These are phyloP conservation scores for Pogostemon cablin DNA, from an alignment of 257 asterid species.

Conservation along the genomic window DNA sequence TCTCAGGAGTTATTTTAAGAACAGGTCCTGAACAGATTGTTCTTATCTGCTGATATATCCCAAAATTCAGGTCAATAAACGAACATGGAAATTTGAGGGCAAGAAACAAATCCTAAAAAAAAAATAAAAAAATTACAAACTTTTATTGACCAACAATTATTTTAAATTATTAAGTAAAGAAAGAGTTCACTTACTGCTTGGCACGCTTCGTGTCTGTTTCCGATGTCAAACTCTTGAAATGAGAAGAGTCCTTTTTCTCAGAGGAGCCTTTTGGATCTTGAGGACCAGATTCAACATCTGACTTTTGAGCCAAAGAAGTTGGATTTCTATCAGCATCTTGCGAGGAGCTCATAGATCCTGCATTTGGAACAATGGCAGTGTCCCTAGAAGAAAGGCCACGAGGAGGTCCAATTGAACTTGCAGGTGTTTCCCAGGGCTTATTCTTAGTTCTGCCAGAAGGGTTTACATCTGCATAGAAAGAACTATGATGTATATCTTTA, in stretches of 20 bases:
- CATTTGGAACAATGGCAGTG: constrained; percentile 41
- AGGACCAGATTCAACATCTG: constrained; percentile 56
- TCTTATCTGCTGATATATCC: constrained; percentile 8
- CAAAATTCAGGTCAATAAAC: constrained; percentile 14
- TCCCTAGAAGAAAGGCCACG: constrained; percentile 61
- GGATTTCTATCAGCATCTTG: constrained; percentile 63
- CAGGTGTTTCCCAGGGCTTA: constrained; percentile 62
- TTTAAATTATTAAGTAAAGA: constrained; percentile 26
- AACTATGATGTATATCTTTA: constrained; percentile 50
- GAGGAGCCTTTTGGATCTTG: constrained; percentile 55
- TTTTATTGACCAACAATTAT: neutral
- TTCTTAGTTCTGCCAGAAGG: constrained; percentile 50
- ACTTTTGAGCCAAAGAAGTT: constrained; percentile 52
- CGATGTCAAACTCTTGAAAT: constrained; percentile 47
- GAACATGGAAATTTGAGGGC: neutral
- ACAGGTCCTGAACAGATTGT: constrained; percentile 4
- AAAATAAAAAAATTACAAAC: constrained; percentile 3
- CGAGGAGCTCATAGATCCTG: constrained; percentile 45
- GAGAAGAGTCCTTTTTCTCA: constrained; percentile 65
- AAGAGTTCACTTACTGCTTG: constrained; percentile 72
- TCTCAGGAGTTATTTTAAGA: neutral
- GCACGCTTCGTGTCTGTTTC: constrained; percentile 92
- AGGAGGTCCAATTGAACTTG: constrained; percentile 47
- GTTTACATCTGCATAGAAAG: constrained; percentile 54
- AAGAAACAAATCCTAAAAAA: constrained; percentile 14